Conservation (phyloP, 768 basidiomycete genomes). For the Suillus bovinus region DNA sequence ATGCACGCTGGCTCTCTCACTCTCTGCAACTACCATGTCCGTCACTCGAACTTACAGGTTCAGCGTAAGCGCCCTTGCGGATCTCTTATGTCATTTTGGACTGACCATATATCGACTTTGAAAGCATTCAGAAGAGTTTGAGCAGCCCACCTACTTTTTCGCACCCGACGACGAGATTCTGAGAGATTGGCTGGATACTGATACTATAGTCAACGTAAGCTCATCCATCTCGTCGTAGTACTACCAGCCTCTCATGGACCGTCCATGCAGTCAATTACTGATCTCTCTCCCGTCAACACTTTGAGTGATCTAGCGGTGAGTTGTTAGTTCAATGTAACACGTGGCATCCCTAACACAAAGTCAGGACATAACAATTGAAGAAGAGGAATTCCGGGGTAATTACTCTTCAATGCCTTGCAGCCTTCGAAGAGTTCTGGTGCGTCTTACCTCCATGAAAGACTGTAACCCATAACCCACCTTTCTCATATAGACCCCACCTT, state of each 20-base stretch:
- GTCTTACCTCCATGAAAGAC: slow-evolving; percentile 11
- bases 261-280: slow-evolving; percentile 19
- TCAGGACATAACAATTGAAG: slow-evolving; percentile 31
- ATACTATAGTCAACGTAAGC: slow-evolving; percentile 30
- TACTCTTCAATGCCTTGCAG: slow-evolving; percentile 30
- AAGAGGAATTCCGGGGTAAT: slow-evolving; percentile 22
- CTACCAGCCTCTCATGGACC: slow-evolving; percentile 4
- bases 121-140: slow-evolving; percentile 13
- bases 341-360: slow-evolving; percentile 21
- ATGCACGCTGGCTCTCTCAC: slow-evolving; percentile 10
- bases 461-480: not conserved
- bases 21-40: slow-evolving; percentile 12
- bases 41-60: slow-evolving; percentile 11
- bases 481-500: slow-evolving; percentile 24
- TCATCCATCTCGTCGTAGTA: not conserved
- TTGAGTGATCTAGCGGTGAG: slow-evolving; percentile 32
- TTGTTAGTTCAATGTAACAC: slow-evolving; percentile 19
- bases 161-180: slow-evolving; percentile 17
- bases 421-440: slow-evolving; percentile 30
- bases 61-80: slow-evolving; percentile 10
- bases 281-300: slow-evolving; percentile 24
- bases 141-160: slow-evolving; percentile 8
- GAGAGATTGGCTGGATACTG: slow-evolving; percentile 25
- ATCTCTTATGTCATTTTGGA: not conserved
- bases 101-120: slow-evolving; percentile 3